Conservation (phyloP, 176 grass and related monocot species). For the Oryza glumipatula region DNA sequence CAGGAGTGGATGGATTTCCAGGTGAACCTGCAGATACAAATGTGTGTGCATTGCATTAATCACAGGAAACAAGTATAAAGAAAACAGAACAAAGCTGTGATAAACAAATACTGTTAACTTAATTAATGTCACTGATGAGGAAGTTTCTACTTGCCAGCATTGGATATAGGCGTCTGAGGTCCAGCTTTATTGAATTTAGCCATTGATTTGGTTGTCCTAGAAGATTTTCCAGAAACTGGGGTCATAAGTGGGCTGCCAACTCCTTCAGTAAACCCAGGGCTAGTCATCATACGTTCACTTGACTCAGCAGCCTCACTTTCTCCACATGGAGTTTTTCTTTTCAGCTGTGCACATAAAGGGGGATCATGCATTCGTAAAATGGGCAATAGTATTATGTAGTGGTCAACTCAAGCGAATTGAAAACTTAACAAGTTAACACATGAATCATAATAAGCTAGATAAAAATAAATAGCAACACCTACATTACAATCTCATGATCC, state of each 20-base stretch:
- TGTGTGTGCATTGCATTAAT: slow-evolving; percentile 21
- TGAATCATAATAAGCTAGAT: too few relatives aligned
- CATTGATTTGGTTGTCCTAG: slow-evolving; percentile 57
- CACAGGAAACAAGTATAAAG: background rate
- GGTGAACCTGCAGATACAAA: slow-evolving; percentile 59
- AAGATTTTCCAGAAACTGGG: slow-evolving; percentile 60
- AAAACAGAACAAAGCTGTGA: slow-evolving; percentile 4
- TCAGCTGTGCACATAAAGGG: slow-evolving; percentile 47
- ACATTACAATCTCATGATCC: too few relatives aligned
- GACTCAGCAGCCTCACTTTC: slow-evolving; percentile 57
- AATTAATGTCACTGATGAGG: slow-evolving; percentile 30
- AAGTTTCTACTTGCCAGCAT: slow-evolving; percentile 68
- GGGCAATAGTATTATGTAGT: slow-evolving; percentile 20
- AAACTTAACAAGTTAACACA: background rate
- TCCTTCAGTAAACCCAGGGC: slow-evolving; percentile 58
- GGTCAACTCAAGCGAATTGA: background rate
- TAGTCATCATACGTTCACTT: slow-evolving; percentile 49
- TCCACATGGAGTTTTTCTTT: slow-evolving; percentile 60
- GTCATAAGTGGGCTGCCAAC: slow-evolving; percentile 55
- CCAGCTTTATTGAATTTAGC: slow-evolving; percentile 58
- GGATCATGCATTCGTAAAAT: background rate
- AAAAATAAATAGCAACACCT: too few relatives aligned
- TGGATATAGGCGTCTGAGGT: slow-evolving; percentile 58
- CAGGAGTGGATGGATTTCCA: slow-evolving; percentile 71
- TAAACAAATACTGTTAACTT: slow-evolving; percentile 22